A percentile compares a stretch with the other conserved stretches of the same genome.
These are phyloP conservation scores for Eutrema heterophyllum DNA, from an alignment of 345 rosid genomes.

Conservation along the genomic window DNA sequence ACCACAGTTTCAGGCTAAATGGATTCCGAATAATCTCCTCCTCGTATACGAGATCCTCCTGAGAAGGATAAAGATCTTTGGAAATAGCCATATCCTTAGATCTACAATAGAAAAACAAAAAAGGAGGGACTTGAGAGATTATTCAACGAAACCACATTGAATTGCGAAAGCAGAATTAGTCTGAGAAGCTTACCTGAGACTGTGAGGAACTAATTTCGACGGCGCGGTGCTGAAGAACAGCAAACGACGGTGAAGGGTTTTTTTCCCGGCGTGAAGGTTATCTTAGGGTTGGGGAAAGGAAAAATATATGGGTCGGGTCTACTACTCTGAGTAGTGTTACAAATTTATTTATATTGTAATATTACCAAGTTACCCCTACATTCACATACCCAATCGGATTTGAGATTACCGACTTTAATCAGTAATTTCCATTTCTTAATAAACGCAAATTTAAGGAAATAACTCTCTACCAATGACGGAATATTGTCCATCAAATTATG, in stretches of 20 bases:
- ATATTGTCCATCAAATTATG: too few species aligned
- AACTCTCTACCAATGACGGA: neutral
- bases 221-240: neutral
- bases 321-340: neutral
- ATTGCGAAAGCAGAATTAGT: neutral
- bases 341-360: neutral
- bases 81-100: conserved; percentile 53
- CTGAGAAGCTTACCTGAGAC: neutral
- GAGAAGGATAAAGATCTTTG: conserved; percentile 75
- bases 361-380: neutral
- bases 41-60: conserved; percentile 76
- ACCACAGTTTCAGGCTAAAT: conserved; percentile 84
- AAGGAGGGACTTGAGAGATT: neutral
- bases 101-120: neutral
- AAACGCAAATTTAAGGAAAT: neutral
- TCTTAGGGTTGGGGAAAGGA: neutral
- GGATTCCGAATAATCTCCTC: conserved; percentile 89
- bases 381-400: too few species aligned
- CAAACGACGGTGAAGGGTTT: conserved; percentile 9
- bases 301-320: neutral
- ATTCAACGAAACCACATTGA: neutral
- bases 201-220: neutral
- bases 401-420: neutral
- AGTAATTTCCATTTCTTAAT: neutral
- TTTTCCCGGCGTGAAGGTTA: neutral